Base-by-base conservation (phyloP, 306 rosid genomes). In the Vigna reflexopilosa region DNA sequence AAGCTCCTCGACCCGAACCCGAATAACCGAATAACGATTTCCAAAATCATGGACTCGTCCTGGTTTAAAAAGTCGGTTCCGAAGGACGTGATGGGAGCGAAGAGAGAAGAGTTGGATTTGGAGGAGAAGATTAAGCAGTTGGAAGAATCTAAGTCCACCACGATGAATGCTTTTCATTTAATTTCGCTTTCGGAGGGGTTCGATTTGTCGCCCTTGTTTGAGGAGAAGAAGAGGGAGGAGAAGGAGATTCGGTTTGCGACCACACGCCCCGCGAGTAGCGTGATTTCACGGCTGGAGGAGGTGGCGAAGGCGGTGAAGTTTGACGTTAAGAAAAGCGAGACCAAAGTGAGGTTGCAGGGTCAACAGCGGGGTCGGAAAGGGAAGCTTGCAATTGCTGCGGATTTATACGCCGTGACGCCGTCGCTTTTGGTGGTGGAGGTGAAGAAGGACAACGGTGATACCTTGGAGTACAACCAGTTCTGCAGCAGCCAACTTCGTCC, bases 401-500 rank as follows among this genome's bases (percentile, higher is more conserved):
- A 90, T 76, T 85, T 93, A 2, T 93, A 86, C 34, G 83, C 96
- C 7, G 55, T 93, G 2, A 85, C 96, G 77, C 94, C 92, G 79
- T 80, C 96, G 80, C 86, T 93, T 38, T 5, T 89, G 78, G 94
- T 93, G 28, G 94, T 90, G 72, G 96, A 89, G 82, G 96, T 93
- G 76, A 93, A 87, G 89, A 93, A 90, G 67, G 94, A 90, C 45
- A 81, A 58, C 4, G 98, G 98, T 0, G 98, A 93, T 15, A 88
- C 93, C 2, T 77, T 90, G 3, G 98, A 93, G 84, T 93, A 90
- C 56, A 90, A 90, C 55, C 90, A 93, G 24, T 93, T 93, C 91
- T 93, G 98, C 75, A 90, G 85, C 68, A 86, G 89, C 45, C 89
- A 93, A 86, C 94, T 93, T 59, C 87, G 98, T 0, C 98, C 98